Percentiles rank a stretch among this genome's conserved stretches.
Conservation (phyloP, 352 stramenopile genomes). For the Pythium rishiriense region DNA sequence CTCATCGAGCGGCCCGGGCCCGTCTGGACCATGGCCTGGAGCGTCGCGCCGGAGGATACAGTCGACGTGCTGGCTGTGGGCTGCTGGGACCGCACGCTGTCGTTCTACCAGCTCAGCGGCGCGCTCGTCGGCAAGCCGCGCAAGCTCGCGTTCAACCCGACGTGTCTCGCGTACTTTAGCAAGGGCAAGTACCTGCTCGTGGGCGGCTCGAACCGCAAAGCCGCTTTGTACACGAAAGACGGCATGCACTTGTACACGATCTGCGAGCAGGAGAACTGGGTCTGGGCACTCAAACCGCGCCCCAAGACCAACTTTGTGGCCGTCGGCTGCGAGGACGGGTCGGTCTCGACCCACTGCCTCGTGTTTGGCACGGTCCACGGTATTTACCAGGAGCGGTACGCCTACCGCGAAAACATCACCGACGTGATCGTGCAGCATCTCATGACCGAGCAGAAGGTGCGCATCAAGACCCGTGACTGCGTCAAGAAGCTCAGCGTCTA, state of each 20-base stretch:
- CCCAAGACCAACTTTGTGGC: conserved; percentile 88
- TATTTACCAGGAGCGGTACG: conserved; percentile 93
- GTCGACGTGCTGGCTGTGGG: conserved; percentile 90
- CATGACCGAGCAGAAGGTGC: conserved; percentile 94
- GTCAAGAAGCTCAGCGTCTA: conserved; percentile 95
- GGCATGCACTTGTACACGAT: conserved; percentile 81
- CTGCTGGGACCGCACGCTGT: conserved; percentile 93
- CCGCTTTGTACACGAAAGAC: conserved; percentile 89
- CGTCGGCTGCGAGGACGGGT: conserved; percentile 86
- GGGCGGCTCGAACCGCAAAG: conserved; percentile 84
- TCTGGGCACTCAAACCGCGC: conserved; percentile 87
- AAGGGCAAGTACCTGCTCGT: conserved; percentile 93
- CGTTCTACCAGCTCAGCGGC: conserved; percentile 90
- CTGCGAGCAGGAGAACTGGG: conserved; percentile 87
- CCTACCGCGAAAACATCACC: conserved; percentile 93
- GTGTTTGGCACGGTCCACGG: conserved; percentile 91
- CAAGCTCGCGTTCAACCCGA: conserved; percentile 93
- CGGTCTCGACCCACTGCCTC: conserved; percentile 84
- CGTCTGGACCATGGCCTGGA: conserved; percentile 89
- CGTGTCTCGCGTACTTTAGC: conserved; percentile 86
- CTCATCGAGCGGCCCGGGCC: conserved; percentile 86
- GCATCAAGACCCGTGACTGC: conserved; percentile 94
- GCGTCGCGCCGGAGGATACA: conserved; percentile 74
- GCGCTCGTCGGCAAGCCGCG: conserved; percentile 83
- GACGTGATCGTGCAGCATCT: conserved; percentile 96